Conservation (phyloP, 2,329 filamentous ascomycete genomes). For the Massarina eburnea region DNA sequence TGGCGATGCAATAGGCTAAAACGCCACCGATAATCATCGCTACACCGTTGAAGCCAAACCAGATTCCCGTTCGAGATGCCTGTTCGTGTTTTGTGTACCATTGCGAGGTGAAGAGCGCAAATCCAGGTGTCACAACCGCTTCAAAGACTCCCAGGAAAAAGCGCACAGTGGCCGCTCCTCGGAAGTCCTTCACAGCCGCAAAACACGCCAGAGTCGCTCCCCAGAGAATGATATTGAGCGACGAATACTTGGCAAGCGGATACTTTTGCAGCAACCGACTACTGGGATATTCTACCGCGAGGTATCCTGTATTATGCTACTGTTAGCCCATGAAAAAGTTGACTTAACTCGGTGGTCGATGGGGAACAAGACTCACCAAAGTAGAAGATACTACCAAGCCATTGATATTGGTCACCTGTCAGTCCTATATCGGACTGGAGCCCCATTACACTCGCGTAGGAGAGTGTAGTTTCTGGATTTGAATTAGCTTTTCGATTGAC, state of each 20-base stretch:
- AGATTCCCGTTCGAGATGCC: neutral
- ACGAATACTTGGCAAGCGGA: neutral
- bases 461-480: conserved; percentile 52
- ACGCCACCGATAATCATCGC: neutral
- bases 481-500: neutral
- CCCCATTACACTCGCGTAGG: conserved; percentile 55
- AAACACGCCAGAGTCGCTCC: neutral
- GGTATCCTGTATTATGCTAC: neutral
- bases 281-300: neutral
- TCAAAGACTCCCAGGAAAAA: conserved; percentile 1
- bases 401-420: conserved; percentile 55
- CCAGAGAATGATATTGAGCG: neutral
- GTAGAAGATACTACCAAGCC: conserved; percentile 55
- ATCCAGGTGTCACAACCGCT: neutral
- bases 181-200: neutral
- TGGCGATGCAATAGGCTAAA: neutral
- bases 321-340: neutral
- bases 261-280: neutral
- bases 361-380: conserved; percentile 28
- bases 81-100: neutral
- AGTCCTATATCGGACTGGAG: conserved; percentile 49
- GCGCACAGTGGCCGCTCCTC: neutral
- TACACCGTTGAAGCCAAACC: neutral
- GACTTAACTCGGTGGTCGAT: neutral
- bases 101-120: neutral